Evolutionary conservation across 2,329 filamentous ascomycete genomes (phyloP), one percentile per base, ranked within the genome.

Genomic region (Thelonectria blattea): DNA sequence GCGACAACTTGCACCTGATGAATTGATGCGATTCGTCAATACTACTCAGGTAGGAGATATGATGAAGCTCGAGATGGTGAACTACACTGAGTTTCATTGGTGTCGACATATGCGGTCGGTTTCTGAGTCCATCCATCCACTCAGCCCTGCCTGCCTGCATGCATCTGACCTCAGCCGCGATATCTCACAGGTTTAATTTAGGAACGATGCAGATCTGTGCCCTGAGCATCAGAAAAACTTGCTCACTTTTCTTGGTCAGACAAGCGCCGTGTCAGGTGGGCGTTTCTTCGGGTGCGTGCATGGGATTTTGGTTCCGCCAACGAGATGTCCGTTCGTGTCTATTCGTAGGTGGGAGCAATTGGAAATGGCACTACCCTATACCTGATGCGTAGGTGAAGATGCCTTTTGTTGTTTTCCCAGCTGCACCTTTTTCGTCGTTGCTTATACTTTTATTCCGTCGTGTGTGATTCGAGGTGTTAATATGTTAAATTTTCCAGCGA

Each of bases 221-320:
- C 11, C 17, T 42, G 27, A 20, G 37, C 51, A 47, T 43, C 39
- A 12, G 41, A 27, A 50, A 51, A 55, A 56, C 53, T 24, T 56
- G 53, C 53, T 56, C 53, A 56, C 11, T 24, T 53, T 34, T 18
- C 32, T 22, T 45, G 24, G 43, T 42, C 32, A 14, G 18, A 18
- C 37, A 17, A 43, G 49, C 43, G 12, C 37, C 18, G 50, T 59
- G 51, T 59, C 57, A 53, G 57, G 46, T 50, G 22, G 22, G 14
- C 18, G 54, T 37, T 58, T 34, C 17, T 37, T 54, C 10, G 22
- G 11, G 15, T n/a, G 27, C 27, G 27, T 30, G 27, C 27, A 30
- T 30, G 27, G 8, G 27, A 30, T 34, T 7, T 53, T 37, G 14
- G 20, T 58, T 58, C 56, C 56, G 50, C 56, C 56, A 58, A 54